phyloP scores from a whole-genome alignment of 1,284 basidiomycete species.

The Albatrellus sp. region DNA sequence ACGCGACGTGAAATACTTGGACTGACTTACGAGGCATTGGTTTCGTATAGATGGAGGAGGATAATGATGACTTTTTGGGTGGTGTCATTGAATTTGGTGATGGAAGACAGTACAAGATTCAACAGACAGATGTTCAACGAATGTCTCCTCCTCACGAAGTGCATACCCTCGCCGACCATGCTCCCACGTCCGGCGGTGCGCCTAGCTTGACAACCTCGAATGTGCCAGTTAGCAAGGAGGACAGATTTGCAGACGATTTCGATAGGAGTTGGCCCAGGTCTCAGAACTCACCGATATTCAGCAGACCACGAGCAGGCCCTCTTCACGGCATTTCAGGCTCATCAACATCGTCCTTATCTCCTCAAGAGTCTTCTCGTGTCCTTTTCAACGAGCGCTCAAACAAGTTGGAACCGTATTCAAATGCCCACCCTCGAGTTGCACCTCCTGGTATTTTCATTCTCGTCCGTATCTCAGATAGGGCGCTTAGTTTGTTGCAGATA shows the following conservation, averaged over 20 bases:
- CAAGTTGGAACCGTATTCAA: constrained; percentile 64
- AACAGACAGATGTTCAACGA: constrained; percentile 21
- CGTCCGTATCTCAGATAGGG: constrained; percentile 3
- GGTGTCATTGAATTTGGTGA: constrained; percentile 91
- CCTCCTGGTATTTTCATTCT: constrained; percentile 21
- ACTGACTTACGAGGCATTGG: background rate
- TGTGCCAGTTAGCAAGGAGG: constrained; percentile 53
- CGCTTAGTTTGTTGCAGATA: constrained; percentile 17
- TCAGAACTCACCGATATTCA: constrained; percentile 26
- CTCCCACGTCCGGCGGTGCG: background rate
- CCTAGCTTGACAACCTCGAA: background rate
- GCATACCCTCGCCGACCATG: background rate
- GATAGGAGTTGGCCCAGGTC: constrained; percentile 85
- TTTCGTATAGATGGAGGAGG: constrained; percentile 65
- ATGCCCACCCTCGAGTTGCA: constrained; percentile 23
- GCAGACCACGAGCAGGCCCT: constrained; percentile 29
- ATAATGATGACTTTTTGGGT: constrained; percentile 81
- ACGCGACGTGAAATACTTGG: constrained; percentile 3
- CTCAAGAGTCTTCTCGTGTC: constrained; percentile 43
- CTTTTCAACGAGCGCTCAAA: constrained; percentile 90
- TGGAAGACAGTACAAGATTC: constrained; percentile 77
- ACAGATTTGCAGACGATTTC: constrained; percentile 79
- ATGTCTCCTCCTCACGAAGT: constrained; percentile 2
- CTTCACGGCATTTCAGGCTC: constrained; percentile 23
- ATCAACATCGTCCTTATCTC: constrained; percentile 32